phyloP scores from a whole-genome alignment of 768 basidiomycete species.

The Mycena rebaudengoi region DNA sequence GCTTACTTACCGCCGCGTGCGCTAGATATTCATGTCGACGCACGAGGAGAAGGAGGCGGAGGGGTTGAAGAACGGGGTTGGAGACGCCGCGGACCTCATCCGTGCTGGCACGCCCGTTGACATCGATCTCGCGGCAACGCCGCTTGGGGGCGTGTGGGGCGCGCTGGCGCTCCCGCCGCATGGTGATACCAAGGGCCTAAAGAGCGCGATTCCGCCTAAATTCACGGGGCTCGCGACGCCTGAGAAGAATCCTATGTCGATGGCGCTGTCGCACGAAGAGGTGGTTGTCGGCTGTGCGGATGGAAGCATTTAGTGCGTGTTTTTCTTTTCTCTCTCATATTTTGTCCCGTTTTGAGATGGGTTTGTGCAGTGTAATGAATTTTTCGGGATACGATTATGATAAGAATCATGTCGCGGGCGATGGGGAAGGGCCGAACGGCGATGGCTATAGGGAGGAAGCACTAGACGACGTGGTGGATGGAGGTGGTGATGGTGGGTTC shows the following conservation, averaged over 20 bases:
- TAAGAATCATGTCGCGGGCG: constrained; percentile 56
- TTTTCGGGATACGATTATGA: constrained; percentile 68
- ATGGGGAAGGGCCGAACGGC: constrained; percentile 65
- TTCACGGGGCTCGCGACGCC: constrained; percentile 85
- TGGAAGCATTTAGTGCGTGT: constrained; percentile 88
- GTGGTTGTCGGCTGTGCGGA: constrained; percentile 92
- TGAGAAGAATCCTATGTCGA: constrained; percentile 94
- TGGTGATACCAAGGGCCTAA: constrained; percentile 61
- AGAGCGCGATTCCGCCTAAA: constrained; percentile 69
- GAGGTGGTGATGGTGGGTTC: constrained; percentile 14
- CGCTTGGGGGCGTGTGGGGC: constrained; percentile 79
- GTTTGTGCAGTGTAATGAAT: constrained; percentile 60
- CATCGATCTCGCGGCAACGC: constrained; percentile 70
- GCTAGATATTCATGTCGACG: constrained; percentile 84
- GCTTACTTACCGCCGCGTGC: not conserved
- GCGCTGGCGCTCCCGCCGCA: constrained; percentile 60
- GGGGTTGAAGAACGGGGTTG: constrained; percentile 23
- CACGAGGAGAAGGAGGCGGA: constrained; percentile 65
- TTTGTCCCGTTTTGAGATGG: not conserved
- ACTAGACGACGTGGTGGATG: not conserved
- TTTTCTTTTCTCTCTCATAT: not conserved
- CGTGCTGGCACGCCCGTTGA: constrained; percentile 54
- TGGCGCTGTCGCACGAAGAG: constrained; percentile 91
- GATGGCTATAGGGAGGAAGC: constrained; percentile 32
- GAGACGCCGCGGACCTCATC: not conserved